Percentiles rank a stretch among this genome's conserved stretches.
Evolutionary conservation across 2,329 filamentous ascomycete genomes (phyloP).

Genomic region (Fusarium neocosmosporiellum): DNA sequence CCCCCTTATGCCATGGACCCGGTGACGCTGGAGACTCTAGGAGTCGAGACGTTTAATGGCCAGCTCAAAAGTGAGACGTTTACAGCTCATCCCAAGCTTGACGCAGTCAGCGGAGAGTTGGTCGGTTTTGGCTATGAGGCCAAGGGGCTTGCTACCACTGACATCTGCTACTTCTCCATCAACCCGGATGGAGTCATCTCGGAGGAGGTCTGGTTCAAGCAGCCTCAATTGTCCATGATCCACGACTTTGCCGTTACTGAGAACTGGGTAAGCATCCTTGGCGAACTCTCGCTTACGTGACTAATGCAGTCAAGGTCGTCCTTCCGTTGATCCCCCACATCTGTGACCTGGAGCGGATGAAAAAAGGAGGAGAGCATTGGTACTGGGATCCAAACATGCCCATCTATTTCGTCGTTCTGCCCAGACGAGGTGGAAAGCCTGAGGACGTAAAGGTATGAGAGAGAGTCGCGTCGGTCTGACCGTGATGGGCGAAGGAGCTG

Average conservation of each 20-base stretch:
- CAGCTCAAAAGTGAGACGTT: slow-evolving; percentile 27
- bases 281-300: no score
- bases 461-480: slow-evolving; percentile 15
- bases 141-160: slow-evolving; percentile 18
- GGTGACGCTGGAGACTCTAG: slow-evolving; percentile 20
- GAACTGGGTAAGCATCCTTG: slow-evolving; percentile 16
- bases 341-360: slow-evolving; percentile 8
- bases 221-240: slow-evolving; percentile 16
- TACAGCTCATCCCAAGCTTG: slow-evolving; percentile 21
- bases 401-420: slow-evolving; percentile 5
- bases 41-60: slow-evolving; percentile 4
- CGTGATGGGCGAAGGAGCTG: slow-evolving; percentile 8
- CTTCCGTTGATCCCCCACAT: slow-evolving; percentile 15
- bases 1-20: slow-evolving; percentile 21
- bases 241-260: slow-evolving; percentile 25
- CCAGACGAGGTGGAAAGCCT: neutral
- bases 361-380: slow-evolving; percentile 27
- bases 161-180: slow-evolving; percentile 20
- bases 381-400: slow-evolving; percentile 2
- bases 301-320: no score
- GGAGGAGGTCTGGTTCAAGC: slow-evolving; percentile 30
- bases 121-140: slow-evolving; percentile 29
- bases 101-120: slow-evolving; percentile 12
- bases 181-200: slow-evolving; percentile 2
- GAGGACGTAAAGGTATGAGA: slow-evolving; percentile 12